Percentiles rank a stretch among this genome's conserved stretches.
phyloP scores from a whole-genome alignment of 2,329 filamentous ascomycete genomes.

The Sporothrix inflata region DNA sequence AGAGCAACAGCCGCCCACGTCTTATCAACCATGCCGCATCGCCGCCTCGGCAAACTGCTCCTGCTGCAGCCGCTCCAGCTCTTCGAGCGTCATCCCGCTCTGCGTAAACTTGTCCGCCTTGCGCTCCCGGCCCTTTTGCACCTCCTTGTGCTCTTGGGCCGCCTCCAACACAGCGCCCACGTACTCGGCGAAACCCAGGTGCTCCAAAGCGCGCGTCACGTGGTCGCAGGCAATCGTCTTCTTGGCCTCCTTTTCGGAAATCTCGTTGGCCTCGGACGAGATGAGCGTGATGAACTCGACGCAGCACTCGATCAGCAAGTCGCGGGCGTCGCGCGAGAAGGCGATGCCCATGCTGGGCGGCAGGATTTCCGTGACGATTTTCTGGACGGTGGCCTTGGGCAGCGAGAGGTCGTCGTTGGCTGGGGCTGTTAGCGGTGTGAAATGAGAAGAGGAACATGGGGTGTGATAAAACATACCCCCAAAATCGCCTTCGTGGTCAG shows the following conservation, averaged over 20 bases:
- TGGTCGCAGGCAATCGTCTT: conserved; percentile 99
- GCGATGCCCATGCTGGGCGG: conserved; percentile 73
- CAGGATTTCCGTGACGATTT: conserved; percentile 93
- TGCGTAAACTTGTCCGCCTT: conserved; percentile 97
- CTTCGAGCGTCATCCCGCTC: conserved; percentile 87
- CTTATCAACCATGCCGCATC: conserved; percentile 66
- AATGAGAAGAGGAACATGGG: neutral
- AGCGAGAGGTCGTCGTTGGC: conserved; percentile 64
- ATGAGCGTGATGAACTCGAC: conserved; percentile 99
- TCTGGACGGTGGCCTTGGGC: conserved; percentile 71
- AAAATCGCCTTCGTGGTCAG: conserved; percentile 62
- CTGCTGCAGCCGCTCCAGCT: conserved; percentile 85
- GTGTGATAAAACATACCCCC: conserved; percentile 51
- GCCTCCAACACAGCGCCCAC: conserved; percentile 85
- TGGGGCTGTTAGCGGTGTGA: conserved; percentile 41
- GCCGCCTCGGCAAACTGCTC: conserved; percentile 86
- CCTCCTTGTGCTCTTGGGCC: conserved; percentile 88
- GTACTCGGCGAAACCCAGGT: conserved; percentile 91
- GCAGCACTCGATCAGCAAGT: conserved; percentile 96
- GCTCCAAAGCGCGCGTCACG: conserved; percentile 90
- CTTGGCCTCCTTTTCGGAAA: conserved; percentile 97
- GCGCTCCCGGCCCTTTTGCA: conserved; percentile 91
- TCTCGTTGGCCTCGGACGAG: conserved; percentile 98
- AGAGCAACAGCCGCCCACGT: neutral
- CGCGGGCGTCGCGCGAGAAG: conserved; percentile 93